A percentile compares a stretch with the other conserved stretches of the same genome.
Evolutionary conservation across 768 basidiomycete genomes (phyloP).

Genomic region (Gelatoporia subvermispora): DNA sequence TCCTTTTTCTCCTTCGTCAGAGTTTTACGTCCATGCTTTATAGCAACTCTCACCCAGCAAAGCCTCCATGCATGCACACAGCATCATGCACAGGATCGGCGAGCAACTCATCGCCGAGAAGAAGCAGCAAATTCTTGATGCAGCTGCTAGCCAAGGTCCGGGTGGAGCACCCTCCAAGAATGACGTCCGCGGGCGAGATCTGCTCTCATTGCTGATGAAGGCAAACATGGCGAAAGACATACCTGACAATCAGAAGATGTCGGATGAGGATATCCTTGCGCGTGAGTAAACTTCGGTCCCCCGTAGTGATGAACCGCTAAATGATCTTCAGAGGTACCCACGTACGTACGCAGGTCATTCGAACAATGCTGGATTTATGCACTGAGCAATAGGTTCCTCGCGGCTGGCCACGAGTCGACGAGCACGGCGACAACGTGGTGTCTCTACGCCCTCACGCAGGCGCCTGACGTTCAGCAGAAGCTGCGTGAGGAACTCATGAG

Average conservation of each 20-base stretch:
- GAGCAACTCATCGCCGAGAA: conserved; percentile 23
- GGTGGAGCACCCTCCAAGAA: no score
- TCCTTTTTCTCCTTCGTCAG: no score
- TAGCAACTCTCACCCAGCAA: conserved; percentile 3
- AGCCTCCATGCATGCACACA: conserved; percentile 6
- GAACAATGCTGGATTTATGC: neutral
- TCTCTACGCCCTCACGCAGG: conserved; percentile 33
- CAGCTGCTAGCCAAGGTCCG: neutral
- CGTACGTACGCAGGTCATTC: conserved; percentile 3
- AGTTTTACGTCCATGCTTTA: no score
- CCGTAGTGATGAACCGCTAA: neutral
- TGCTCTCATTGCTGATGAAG: conserved; percentile 54
- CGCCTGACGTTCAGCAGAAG: conserved; percentile 30
- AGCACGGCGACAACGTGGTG: conserved; percentile 31
- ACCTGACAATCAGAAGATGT: conserved; percentile 48
- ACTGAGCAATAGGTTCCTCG: conserved; percentile 10
- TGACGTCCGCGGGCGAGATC: conserved; percentile 40
- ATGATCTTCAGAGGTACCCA: conserved; percentile 18
- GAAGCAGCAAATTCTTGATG: conserved; percentile 21
- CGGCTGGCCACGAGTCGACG: conserved; percentile 42
- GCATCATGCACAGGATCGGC: conserved; percentile 22
- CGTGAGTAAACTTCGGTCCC: conserved; percentile 32
- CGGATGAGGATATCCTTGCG: conserved; percentile 59
- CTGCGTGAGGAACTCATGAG: conserved; percentile 37
- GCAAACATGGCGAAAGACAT: conserved; percentile 65